Percentiles rank a stretch among this genome's conserved stretches.
Evolutionary conservation across 345 rosid genomes (phyloP).

Genomic region (Jatropha curcas): DNA sequence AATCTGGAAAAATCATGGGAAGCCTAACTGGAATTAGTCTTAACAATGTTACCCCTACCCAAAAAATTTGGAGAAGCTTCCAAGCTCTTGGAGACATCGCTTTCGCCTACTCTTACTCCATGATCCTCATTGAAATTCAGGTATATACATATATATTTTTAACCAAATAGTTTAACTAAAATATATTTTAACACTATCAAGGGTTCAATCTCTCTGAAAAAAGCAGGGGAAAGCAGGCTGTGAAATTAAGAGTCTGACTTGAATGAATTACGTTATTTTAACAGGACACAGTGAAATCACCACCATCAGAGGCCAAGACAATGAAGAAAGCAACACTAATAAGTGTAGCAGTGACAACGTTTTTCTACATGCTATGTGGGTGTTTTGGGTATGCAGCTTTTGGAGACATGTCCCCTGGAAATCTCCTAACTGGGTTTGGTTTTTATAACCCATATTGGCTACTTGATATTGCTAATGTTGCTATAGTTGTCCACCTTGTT

Average conservation of each 20-base stretch:
- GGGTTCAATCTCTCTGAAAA: too few relatives aligned
- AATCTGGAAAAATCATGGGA: conserved; percentile 56
- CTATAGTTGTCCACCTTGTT: conserved; percentile 76
- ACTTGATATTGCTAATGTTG: conserved; percentile 80
- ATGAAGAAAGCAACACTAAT: conserved; percentile 75
- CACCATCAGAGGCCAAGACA: conserved; percentile 74
- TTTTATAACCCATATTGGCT: conserved; percentile 86
- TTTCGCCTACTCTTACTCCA: conserved; percentile 84
- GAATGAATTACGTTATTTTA: neutral
- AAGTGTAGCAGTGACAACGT: conserved; percentile 71
- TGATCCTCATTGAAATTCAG: conserved; percentile 88
- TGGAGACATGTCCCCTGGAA: conserved; percentile 78
- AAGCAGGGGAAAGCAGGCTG: too few relatives aligned
- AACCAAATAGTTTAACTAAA: too few relatives aligned
- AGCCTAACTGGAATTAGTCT: conserved; percentile 75
- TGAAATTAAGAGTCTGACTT: too few relatives aligned
- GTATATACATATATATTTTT: too few relatives aligned
- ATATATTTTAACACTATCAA: too few relatives aligned
- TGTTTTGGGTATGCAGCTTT: conserved; percentile 88
- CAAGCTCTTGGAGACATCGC: conserved; percentile 94
- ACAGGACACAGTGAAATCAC: conserved; percentile 66
- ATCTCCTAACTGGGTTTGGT: conserved; percentile 79
- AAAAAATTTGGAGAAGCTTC: conserved; percentile 85
- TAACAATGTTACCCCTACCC: conserved; percentile 48
- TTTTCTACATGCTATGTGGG: conserved; percentile 91